phyloP scores from a whole-genome alignment of 306 rosid species.

The Trifolium pratense region DNA sequence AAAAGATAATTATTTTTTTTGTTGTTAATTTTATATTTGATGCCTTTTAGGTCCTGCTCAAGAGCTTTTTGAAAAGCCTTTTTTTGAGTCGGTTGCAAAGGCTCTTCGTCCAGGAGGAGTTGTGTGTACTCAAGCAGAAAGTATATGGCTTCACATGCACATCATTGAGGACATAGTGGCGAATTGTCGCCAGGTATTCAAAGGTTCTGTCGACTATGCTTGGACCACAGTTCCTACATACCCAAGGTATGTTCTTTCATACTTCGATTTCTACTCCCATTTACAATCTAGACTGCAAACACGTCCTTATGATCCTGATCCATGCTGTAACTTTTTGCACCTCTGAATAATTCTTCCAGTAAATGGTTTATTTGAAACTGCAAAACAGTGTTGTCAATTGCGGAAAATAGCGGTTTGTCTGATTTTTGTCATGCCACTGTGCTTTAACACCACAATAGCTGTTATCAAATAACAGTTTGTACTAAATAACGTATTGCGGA shows the following conservation, averaged over 20 bases:
- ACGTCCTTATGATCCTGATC: background rate
- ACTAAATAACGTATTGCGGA: too few species aligned
- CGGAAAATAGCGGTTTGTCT: too few species aligned
- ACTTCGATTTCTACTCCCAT: background rate
- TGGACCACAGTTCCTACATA: conserved; percentile 99
- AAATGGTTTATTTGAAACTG: background rate
- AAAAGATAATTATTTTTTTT: background rate
- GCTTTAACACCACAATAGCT: too few species aligned
- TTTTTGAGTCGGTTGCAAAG: conserved; percentile 71
- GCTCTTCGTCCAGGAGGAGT: conserved; percentile 99
- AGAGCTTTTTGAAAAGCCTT: conserved; percentile 97
- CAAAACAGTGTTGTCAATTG: background rate
- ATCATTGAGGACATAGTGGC: conserved; percentile 84
- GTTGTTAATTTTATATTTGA: conserved; percentile 24
- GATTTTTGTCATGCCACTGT: too few species aligned
- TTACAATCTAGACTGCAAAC: conserved; percentile 21
- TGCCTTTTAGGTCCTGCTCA: conserved; percentile 84
- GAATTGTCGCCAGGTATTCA: conserved; percentile 86
- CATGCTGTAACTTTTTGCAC: background rate
- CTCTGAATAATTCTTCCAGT: background rate
- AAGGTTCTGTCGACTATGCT: conserved; percentile 96
- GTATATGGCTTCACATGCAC: conserved; percentile 99
- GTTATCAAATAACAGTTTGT: too few species aligned
- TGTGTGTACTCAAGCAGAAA: conserved; percentile 96
- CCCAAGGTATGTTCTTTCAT: conserved; percentile 66